Evolutionary conservation across 805 yeast genomes (phyloP).

Genomic region (Metschnikowia similis): DNA sequence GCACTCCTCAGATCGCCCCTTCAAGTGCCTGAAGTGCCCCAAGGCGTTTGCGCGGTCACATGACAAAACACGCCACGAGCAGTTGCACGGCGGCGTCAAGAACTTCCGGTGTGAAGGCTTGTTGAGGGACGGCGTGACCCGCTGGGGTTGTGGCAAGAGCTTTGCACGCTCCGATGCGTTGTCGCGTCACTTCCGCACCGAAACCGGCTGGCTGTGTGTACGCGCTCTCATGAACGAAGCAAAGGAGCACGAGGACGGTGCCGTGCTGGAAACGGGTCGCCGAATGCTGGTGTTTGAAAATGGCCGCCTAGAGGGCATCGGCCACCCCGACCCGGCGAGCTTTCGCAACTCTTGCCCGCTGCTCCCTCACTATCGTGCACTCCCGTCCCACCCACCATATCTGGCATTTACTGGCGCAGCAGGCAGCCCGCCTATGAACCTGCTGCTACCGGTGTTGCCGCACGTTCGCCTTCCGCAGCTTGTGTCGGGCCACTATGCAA

Average conservation of each 20-base stretch:
- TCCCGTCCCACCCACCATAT: neutral
- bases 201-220: conserved; percentile 67
- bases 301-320: too few species aligned
- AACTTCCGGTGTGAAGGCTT: conserved; percentile 64
- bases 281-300: too few species aligned
- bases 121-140: conserved; percentile 50
- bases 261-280: neutral
- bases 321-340: neutral
- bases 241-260: conserved; percentile 14
- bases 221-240: conserved; percentile 62
- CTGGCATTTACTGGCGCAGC: neutral
- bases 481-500: neutral
- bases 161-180: conserved; percentile 78
- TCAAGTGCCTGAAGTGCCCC: conserved; percentile 57
- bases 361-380: too few species aligned
- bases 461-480: neutral
- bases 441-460: neutral
- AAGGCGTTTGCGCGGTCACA: conserved; percentile 74
- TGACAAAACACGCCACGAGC: conserved; percentile 72
- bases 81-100: conserved; percentile 69
- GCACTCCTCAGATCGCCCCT: conserved; percentile 67
- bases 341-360: neutral
- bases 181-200: conserved; percentile 71
- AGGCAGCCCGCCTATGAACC: neutral
- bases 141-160: conserved; percentile 73